These are phyloP conservation scores for Pleodorina starrii DNA, from an alignment of 139 green algal genomes.

Conservation along the genomic window DNA sequence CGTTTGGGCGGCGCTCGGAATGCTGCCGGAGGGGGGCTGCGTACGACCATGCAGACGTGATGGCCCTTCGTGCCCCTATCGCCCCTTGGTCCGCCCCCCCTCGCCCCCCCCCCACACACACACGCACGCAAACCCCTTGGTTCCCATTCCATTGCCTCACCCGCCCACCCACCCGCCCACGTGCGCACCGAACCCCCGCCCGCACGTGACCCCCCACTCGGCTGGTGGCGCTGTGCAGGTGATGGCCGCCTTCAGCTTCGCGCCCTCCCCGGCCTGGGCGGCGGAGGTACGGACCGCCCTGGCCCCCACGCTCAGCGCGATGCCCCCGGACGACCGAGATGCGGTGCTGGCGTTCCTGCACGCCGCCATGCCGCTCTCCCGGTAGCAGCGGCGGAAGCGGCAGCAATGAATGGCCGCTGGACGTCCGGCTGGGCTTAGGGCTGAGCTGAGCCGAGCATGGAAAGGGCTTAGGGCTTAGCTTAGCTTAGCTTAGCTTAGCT, in stretches of 20 bases:
- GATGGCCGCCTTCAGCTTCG: constrained; percentile 7
- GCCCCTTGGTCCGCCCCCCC: not conserved
- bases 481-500: too few species aligned
- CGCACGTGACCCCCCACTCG: too few species aligned
- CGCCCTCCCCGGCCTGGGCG: not conserved
- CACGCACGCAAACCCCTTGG: not conserved
- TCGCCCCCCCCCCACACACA: not conserved
- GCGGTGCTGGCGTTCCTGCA: constrained; percentile 9
- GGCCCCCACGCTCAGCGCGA: not conserved
- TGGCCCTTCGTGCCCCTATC: not conserved
- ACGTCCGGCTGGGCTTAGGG: too few species aligned
- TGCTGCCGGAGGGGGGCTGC: not conserved
- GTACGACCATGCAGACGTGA: not conserved
- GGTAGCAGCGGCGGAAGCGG: not conserved
- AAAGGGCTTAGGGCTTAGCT: too few species aligned
- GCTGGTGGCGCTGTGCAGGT: too few species aligned
- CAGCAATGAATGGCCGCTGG: too few species aligned
- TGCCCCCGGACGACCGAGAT: not conserved
- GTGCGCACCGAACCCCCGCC: too few species aligned
- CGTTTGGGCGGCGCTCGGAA: not conserved
- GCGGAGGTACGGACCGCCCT: constrained; percentile 2
- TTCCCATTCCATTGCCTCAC: not conserved
- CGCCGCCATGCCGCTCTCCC: not conserved
- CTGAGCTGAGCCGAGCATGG: too few species aligned
- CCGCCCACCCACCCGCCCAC: too few species aligned